Base-by-base conservation (phyloP, 2,329 filamentous ascomycete genomes). In the Orbilia oligospora region DNA sequence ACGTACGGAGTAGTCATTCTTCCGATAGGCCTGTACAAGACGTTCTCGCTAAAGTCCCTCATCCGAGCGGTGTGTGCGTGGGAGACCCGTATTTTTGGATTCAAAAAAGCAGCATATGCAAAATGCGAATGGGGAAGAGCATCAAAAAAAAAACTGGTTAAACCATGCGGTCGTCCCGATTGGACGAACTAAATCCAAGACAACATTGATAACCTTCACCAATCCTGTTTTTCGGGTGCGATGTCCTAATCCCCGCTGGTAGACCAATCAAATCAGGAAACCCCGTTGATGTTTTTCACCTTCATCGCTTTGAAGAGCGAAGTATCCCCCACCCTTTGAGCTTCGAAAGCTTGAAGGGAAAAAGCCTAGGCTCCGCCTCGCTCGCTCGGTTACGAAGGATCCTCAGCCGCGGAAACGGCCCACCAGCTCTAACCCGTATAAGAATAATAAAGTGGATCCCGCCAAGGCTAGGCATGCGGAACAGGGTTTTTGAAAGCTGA, bases 341-440 rank as follows among this genome's bases (percentile, higher is more conserved):
- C 38, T 44, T 20, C 24, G 5, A 53, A 44, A 53, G 61, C 55
- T 61, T 61, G 56, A 44, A 41, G 56, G 27, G 27, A 33, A 51
- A 72, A 58, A 53, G 71, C 71, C 71, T 69, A 10, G 63, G 22
- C 71, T 75, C 71, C 44, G 64, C 66, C 58, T 71, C 51, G 66
- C 68, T 78, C 73, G 73, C 51, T 77, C 73, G 73, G 58, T 77
- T 71, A 30, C 6, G 51, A 71, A 53, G 33, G 61, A 64, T 70
- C 53, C 51, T 58, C 75, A 72, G 68, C 68, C 68, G 75, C 75
- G 68, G 75, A 78, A 72, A 30, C 75, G 75, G 68, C 51, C 68
- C 68, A 51, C 63, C 68, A 44, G 46, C 30, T n/a, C 24, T 61
- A 77, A 51, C 68, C 61, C 16, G 33, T 64, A 27, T 12, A 18